Conservation (phyloP, 2,329 filamentous ascomycete genomes). For the Exophiala phaeomuriformis region DNA sequence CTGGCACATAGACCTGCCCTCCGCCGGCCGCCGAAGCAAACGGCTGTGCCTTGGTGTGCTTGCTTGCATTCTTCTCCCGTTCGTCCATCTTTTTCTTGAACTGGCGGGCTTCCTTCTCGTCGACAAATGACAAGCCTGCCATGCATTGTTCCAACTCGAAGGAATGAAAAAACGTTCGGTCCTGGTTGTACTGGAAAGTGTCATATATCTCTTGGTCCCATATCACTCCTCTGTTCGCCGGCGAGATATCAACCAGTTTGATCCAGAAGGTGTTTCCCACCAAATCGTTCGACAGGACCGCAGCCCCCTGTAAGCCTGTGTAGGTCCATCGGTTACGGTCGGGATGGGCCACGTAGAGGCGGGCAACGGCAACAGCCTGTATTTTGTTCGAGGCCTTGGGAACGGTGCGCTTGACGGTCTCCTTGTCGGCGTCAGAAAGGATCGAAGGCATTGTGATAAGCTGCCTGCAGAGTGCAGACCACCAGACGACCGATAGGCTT, state of each 20-base stretch:
- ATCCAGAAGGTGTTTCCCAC: slow-evolving; percentile 96
- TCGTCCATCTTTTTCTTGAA: slow-evolving; percentile 98
- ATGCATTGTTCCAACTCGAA: slow-evolving; percentile 93
- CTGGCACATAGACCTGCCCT: slow-evolving; percentile 37
- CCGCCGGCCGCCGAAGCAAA: slow-evolving; percentile 52
- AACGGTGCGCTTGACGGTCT: slow-evolving; percentile 88
- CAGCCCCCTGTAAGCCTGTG: slow-evolving; percentile 85
- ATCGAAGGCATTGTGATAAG: slow-evolving; percentile 51
- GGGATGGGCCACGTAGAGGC: slow-evolving; percentile 88
- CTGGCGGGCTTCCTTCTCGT: slow-evolving; percentile 94
- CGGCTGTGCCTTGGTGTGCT: slow-evolving; percentile 70
- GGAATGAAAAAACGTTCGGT: slow-evolving; percentile 93
- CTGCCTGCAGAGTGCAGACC: background rate
- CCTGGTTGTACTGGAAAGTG: slow-evolving; percentile 88
- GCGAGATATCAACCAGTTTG: slow-evolving; percentile 92
- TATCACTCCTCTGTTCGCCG: slow-evolving; percentile 73
- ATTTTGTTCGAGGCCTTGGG: slow-evolving; percentile 97
- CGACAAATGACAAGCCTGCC: slow-evolving; percentile 82
- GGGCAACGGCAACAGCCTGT: slow-evolving; percentile 85
- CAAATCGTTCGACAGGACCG: slow-evolving; percentile 84
- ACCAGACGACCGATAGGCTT: background rate
- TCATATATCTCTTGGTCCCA: slow-evolving; percentile 99
- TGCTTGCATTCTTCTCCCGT: slow-evolving; percentile 89
- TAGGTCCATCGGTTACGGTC: slow-evolving; percentile 83
- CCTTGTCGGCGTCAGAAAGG: slow-evolving; percentile 87